These are phyloP conservation scores for Ailanthus altissimus DNA, from an alignment of 345 rosid genomes.

Conservation along the genomic window DNA sequence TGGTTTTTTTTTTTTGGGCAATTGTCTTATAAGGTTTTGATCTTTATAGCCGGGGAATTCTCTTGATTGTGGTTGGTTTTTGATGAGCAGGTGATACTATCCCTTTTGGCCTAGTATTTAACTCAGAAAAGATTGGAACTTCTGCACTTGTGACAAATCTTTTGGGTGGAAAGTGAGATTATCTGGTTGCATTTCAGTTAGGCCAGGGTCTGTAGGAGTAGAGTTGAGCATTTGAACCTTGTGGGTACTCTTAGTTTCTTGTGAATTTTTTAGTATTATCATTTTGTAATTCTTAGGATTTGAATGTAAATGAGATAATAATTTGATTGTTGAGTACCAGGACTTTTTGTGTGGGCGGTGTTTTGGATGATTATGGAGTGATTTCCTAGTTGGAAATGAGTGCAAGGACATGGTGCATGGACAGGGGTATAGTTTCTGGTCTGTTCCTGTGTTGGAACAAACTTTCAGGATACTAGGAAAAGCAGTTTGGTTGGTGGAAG, in stretches of 20 bases:
- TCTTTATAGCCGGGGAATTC: conserved; percentile 24
- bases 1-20: conserved; percentile 31
- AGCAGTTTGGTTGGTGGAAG: conserved; percentile 31
- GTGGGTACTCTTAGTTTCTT: not conserved
- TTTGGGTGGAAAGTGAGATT: conserved; percentile 14
- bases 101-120: conserved; percentile 17
- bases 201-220: conserved; percentile 18
- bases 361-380: conserved; percentile 32
- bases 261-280: not conserved
- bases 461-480: conserved; percentile 33
- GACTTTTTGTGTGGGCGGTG: conserved; percentile 28
- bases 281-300: conserved; percentile 1
- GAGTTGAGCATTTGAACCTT: conserved; percentile 17
- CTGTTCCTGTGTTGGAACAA: conserved; percentile 61
- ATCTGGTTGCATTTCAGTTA: conserved; percentile 20
- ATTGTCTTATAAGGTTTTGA: conserved; percentile 15
- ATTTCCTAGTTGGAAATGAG: conserved; percentile 46
- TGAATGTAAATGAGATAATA: conserved; percentile 18
- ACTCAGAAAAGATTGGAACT: conserved; percentile 2
- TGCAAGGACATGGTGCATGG: conserved; percentile 58
- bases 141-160: conserved; percentile 27
- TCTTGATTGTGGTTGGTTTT: conserved; percentile 27
- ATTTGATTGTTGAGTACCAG: conserved; percentile 23
- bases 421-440: conserved; percentile 53
- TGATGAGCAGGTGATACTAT: conserved; percentile 30